These are phyloP conservation scores for Pestalotiopsis sp. DNA, from an alignment of 2,329 filamentous ascomycete genomes.

Conservation along the genomic window DNA sequence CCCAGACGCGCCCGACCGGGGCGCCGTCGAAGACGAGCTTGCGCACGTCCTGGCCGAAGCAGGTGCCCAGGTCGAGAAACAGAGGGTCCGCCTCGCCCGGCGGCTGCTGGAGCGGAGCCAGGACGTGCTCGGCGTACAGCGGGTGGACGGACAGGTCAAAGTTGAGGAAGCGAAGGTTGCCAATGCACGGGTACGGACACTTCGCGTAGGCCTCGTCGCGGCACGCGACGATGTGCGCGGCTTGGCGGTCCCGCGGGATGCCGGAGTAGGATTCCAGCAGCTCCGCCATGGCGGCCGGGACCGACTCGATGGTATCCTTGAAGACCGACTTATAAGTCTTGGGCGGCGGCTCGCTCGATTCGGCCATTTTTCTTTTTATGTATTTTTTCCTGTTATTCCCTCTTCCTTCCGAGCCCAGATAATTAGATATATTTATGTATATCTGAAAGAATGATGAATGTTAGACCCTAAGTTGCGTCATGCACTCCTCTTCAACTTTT, in stretches of 20 bases:
- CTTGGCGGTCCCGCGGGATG: conserved; percentile 19
- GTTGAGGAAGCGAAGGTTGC: conserved; percentile 43
- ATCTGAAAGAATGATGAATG: not conserved
- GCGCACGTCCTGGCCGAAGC: conserved; percentile 31
- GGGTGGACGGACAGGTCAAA: conserved; percentile 36
- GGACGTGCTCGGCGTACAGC: conserved; percentile 28
- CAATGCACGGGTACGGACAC: conserved; percentile 44
- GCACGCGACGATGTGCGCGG: conserved; percentile 23
- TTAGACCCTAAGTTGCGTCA: not conserved
- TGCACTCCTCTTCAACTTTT: not conserved
- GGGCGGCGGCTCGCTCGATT: not conserved
- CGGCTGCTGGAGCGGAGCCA: conserved; percentile 32
- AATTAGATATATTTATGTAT: not conserved
- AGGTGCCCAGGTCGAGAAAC: conserved; percentile 35
- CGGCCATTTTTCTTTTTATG: not conserved
- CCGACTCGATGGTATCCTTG: conserved; percentile 2
- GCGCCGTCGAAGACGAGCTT: conserved; percentile 41
- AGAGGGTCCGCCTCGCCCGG: conserved; percentile 23
- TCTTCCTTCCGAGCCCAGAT: not conserved
- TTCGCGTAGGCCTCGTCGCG: conserved; percentile 25
- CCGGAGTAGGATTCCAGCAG: conserved; percentile 10
- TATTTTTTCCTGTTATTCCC: too few species aligned
- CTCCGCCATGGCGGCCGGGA: conserved; percentile 5
- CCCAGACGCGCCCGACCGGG: conserved; percentile 29
- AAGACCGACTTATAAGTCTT: conserved; percentile 5